Percentiles rank a stretch among this genome's conserved stretches.
These are phyloP conservation scores for Cicer cuneatum DNA, from an alignment of 306 rosid species.

Conservation along the genomic window DNA sequence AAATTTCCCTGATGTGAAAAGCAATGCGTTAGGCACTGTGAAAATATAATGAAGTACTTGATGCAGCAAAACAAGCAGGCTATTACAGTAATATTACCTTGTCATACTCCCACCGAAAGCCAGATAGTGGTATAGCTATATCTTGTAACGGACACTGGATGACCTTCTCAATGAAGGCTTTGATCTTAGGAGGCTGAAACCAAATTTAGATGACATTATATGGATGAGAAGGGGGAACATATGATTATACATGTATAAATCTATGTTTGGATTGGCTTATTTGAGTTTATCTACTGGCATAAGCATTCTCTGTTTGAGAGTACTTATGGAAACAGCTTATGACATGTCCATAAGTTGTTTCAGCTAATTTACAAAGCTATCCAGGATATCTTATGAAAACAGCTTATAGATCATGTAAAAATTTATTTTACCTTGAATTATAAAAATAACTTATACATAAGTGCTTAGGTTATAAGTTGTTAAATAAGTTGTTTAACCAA, in stretches of 20 bases:
- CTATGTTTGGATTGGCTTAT: too few species aligned
- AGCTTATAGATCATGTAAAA: too few species aligned
- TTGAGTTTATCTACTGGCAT: too few species aligned
- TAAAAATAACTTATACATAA: too few species aligned
- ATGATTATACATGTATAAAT: constrained; percentile 1
- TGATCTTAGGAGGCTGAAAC: constrained; percentile 89
- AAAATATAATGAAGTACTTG: constrained; percentile 3
- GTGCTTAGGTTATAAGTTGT: too few species aligned
- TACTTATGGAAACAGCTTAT: too few species aligned
- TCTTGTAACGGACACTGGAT: constrained; percentile 95
- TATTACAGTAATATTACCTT: constrained; percentile 76
- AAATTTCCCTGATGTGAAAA: constrained; percentile 82
- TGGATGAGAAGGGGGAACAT: not conserved
- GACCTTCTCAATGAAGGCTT: constrained; percentile 92
- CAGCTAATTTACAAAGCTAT: too few species aligned
- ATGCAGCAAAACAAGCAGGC: constrained; percentile 23
- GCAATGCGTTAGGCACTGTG: constrained; percentile 38
- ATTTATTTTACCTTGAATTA: too few species aligned
- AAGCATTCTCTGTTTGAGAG: too few species aligned
- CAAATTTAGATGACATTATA: constrained; percentile 39
- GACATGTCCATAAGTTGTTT: too few species aligned
- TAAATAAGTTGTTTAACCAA: too few species aligned
- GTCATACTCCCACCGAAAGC: constrained; percentile 92
- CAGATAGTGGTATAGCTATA: constrained; percentile 96
- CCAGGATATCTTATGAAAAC: too few species aligned